A percentile compares a stretch with the other conserved stretches of the same genome.
Evolutionary conservation across 2,329 filamentous ascomycete genomes (phyloP).

Genomic region (Dichotomopilus funicola): DNA sequence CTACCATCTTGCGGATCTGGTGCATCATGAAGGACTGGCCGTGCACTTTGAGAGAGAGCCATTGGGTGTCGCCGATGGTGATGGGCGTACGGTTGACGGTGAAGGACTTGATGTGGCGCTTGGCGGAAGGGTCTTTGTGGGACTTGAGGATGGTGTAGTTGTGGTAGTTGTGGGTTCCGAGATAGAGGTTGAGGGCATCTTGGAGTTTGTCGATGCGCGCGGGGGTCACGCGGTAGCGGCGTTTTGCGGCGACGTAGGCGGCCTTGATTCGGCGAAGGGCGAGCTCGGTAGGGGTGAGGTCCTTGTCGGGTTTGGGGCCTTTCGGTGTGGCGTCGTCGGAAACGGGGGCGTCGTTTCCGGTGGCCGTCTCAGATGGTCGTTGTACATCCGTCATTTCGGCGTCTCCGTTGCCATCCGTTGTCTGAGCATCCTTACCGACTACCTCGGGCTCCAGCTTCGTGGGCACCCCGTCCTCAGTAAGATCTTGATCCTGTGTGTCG

Average conservation of each 20-base stretch:
- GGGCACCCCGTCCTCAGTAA: constrained; percentile 16
- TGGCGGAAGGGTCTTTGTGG: constrained; percentile 72
- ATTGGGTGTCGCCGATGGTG: constrained; percentile 85
- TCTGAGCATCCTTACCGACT: neutral
- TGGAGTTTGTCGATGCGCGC: constrained; percentile 70
- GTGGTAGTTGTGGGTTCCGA: constrained; percentile 87
- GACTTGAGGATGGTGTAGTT: constrained; percentile 95
- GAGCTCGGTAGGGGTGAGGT: constrained; percentile 49
- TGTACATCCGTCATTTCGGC: neutral
- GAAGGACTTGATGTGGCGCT: constrained; percentile 90
- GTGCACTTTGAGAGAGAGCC: constrained; percentile 92
- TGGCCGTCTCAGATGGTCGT: neutral
- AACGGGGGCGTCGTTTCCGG: neutral
- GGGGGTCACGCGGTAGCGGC: constrained; percentile 71
- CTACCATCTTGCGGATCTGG: constrained; percentile 98
- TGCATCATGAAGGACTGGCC: constrained; percentile 99
- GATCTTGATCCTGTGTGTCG: constrained; percentile 27
- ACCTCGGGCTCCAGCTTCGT: constrained; percentile 6
- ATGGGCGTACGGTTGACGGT: constrained; percentile 68
- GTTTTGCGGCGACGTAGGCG: constrained; percentile 76
- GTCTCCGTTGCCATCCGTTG: neutral
- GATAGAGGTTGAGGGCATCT: constrained; percentile 64
- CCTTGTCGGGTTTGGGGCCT: constrained; percentile 12
- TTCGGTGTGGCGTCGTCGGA: neutral
- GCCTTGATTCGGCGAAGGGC: constrained; percentile 70